Evolutionary conservation across 768 basidiomycete genomes (phyloP).

Genomic region (Pleurotus ostreatus): DNA sequence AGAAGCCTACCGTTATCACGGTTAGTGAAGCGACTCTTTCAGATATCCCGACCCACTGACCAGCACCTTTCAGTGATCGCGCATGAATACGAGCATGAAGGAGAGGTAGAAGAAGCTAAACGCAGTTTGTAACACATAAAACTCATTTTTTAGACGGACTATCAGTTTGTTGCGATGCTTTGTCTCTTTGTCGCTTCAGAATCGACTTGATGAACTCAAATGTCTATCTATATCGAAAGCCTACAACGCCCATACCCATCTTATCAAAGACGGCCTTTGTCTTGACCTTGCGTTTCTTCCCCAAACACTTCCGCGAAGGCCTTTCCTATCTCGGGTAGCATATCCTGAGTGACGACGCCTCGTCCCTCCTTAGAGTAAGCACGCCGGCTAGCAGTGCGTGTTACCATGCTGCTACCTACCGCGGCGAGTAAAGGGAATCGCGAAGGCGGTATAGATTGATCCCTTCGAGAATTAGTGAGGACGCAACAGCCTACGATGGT

Average conservation of each 20-base stretch:
- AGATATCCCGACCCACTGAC: background rate
- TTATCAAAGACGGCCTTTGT: slow-evolving; percentile 32
- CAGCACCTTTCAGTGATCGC: background rate
- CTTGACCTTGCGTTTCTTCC: slow-evolving; percentile 36
- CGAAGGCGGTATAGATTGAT: slow-evolving; percentile 50
- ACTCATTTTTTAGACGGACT: too few relatives aligned
- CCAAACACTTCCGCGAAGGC: slow-evolving; percentile 77
- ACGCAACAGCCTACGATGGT: background rate
- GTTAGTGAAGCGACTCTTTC: slow-evolving; percentile 35
- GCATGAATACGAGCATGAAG: too few relatives aligned
- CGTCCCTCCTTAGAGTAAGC: slow-evolving; percentile 78
- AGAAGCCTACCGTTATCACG: slow-evolving; percentile 96
- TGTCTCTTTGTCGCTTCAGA: too few relatives aligned
- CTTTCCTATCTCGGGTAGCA: slow-evolving; percentile 59
- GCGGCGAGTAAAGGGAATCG: slow-evolving; percentile 82
- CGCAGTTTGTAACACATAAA: too few relatives aligned
- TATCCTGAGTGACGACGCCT: slow-evolving; percentile 78
- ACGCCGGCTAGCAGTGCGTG: slow-evolving; percentile 72
- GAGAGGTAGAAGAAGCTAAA: too few relatives aligned
- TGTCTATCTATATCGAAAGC: too few relatives aligned
- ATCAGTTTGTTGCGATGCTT: too few relatives aligned
- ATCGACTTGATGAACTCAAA: too few relatives aligned
- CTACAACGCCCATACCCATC: too few relatives aligned
- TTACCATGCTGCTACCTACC: slow-evolving; percentile 83
- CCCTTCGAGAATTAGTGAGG: slow-evolving; percentile 29